Percentiles rank a stretch among this genome's conserved stretches.
Evolutionary conservation across 164 flowering plant species (phyloP).

Genomic region (grape (Vitis vinifera)): ASM3070453v1 NC_081811.1:8020501-8021000

Average conservation of each 20-base stretch:
- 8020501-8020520: slow-evolving; percentile 85
- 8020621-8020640: background rate
- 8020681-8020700: slow-evolving; percentile 60
- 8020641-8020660: slow-evolving; percentile 57
- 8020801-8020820: slow-evolving; percentile 79
- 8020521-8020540: slow-evolving; percentile 79
- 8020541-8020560: slow-evolving; percentile 79
- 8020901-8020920: slow-evolving; percentile 56
- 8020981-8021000: slow-evolving; percentile 70
- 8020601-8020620: background rate
- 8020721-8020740: slow-evolving; percentile 83
- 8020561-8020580: slow-evolving; percentile 41
- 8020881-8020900: background rate
- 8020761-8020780: slow-evolving; percentile 69
- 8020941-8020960: slow-evolving; percentile 37
- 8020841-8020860: slow-evolving; percentile 1
- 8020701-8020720: slow-evolving; percentile 71
- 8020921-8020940: slow-evolving; percentile 71
- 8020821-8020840: slow-evolving; percentile 8
- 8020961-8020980: slow-evolving; percentile 54
- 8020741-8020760: slow-evolving; percentile 57
- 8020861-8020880: background rate
- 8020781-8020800: slow-evolving; percentile 80
- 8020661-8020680: slow-evolving; percentile 16
- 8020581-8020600: background rate